Conservation (phyloP, 2,329 filamentous ascomycete species). For the Phialocephala subalpina region DNA sequence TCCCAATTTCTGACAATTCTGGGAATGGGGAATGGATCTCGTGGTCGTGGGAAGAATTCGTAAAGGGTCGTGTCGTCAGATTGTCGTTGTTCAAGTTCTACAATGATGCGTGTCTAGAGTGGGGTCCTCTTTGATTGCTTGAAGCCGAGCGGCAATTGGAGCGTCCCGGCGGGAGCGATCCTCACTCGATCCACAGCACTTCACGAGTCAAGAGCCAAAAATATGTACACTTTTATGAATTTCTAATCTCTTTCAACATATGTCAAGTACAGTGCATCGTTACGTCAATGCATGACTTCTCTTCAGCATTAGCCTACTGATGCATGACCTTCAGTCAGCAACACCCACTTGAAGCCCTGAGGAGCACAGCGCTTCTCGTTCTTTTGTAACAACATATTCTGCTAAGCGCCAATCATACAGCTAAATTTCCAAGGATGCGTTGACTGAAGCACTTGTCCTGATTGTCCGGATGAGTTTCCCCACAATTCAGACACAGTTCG, state of each 20-base stretch:
- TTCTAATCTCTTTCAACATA: neutral
- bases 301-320: neutral
- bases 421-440: neutral
- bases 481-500: neutral
- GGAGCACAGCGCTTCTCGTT: neutral
- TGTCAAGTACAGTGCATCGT: neutral
- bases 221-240: neutral
- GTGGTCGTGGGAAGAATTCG: neutral
- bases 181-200: too few species aligned
- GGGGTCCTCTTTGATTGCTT: neutral
- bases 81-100: neutral
- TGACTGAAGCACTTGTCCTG: neutral
- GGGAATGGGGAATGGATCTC: neutral
- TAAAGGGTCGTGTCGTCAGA: neutral
- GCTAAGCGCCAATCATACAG: neutral
- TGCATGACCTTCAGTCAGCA: neutral
- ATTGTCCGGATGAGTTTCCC: neutral
- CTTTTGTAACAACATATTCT: neutral
- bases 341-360: neutral
- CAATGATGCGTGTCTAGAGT: slow-evolving; percentile 1
- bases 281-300: neutral
- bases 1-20: neutral
- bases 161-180: too few species aligned
- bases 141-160: too few species aligned
- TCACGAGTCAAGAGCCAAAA: neutral